Percentiles rank a stretch among this genome's conserved stretches.
Conservation (phyloP, 129 eudicot species). For the Escallonia rubra region DNA sequence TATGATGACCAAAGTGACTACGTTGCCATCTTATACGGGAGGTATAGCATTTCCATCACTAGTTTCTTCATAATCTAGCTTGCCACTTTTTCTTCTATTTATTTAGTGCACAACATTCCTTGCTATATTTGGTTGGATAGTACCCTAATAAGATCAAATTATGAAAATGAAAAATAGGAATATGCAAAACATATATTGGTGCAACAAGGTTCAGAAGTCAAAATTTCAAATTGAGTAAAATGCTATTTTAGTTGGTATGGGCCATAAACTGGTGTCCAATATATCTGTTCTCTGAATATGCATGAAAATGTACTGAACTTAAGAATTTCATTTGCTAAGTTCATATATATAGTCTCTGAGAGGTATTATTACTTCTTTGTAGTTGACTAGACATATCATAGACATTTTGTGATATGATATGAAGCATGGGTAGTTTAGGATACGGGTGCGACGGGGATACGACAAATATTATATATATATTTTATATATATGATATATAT, state of each 20-base stretch:
- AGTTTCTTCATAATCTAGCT: background rate
- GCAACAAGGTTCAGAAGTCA: background rate
- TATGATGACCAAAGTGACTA: conserved; percentile 80
- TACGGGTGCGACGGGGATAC: no score
- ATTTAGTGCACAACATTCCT: background rate
- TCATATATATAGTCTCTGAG: no score
- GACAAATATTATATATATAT: no score
- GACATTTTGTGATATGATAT: no score
- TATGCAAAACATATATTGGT: background rate
- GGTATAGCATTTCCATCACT: conserved; percentile 34
- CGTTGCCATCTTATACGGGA: conserved; percentile 90
- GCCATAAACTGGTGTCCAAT: background rate
- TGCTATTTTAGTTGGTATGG: background rate
- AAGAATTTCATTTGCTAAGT: no score
- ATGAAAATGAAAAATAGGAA: no score
- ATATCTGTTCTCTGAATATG: background rate
- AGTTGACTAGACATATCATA: no score
- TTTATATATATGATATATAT: no score
- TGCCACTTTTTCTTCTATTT: background rate
- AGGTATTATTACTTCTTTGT: no score
- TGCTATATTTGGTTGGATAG: background rate
- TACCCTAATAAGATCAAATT: background rate
- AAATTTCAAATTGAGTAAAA: background rate
- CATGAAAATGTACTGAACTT: no score
- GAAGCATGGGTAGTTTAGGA: no score